phyloP scores from a whole-genome alignment of 2,329 filamentous ascomycete genomes.

The Mycogone perniciosa region DNA sequence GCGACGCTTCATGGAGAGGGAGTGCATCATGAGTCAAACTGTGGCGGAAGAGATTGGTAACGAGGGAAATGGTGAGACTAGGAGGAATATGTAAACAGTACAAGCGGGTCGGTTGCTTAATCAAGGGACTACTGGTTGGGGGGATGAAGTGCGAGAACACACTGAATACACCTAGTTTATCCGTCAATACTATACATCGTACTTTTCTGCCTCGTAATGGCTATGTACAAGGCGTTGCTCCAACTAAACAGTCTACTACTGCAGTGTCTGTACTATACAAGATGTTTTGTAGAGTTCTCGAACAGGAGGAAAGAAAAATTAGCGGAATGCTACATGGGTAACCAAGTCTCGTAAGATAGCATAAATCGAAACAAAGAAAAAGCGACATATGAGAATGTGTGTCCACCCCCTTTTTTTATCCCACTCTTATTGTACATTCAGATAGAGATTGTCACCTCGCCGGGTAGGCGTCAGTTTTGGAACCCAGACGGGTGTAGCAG shows the following conservation, averaged over 20 bases:
- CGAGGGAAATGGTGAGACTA: slow-evolving; percentile 13
- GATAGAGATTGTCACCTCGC: slow-evolving; percentile 58
- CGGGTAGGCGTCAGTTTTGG: slow-evolving; percentile 61
- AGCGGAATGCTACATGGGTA: not conserved
- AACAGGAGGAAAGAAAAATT: not conserved
- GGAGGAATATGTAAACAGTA: not conserved
- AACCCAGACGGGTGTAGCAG: slow-evolving; percentile 29
- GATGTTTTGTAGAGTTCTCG: not conserved
- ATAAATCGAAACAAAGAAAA: not conserved
- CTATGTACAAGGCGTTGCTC: not conserved
- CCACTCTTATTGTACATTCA: slow-evolving; percentile 51
- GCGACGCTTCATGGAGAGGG: slow-evolving; percentile 24
- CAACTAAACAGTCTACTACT: not conserved
- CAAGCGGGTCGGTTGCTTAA: not conserved
- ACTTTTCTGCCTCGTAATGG: not conserved
- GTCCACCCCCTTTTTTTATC: too few species aligned
- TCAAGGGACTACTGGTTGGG: not conserved
- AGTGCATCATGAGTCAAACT: slow-evolving; percentile 32
- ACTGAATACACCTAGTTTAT: slow-evolving; percentile 14
- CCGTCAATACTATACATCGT: slow-evolving; percentile 17
- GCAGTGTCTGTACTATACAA: slow-evolving; percentile 4
- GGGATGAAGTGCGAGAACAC: not conserved
- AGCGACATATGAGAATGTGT: not conserved
- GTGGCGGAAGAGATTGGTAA: slow-evolving; percentile 29
- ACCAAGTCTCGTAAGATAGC: not conserved